Percentiles rank a stretch among this genome's conserved stretches.
Evolutionary conservation across 495 filamentous ascomycete species (phyloP).

Genomic region (Penicillium malachiteum): DNA sequence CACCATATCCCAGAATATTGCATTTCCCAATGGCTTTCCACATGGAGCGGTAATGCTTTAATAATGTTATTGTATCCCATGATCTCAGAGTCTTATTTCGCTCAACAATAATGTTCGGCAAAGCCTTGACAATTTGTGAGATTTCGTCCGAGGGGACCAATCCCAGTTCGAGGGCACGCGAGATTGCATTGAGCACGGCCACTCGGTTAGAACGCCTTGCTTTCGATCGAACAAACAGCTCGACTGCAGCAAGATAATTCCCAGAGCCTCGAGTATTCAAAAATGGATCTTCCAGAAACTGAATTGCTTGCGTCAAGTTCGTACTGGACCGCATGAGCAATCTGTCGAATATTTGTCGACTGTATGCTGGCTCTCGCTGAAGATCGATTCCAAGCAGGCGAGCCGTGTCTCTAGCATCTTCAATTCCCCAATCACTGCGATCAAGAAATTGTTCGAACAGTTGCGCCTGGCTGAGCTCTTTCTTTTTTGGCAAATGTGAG

Average conservation of each 20-base stretch:
- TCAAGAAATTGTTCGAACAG: slow-evolving; percentile 21
- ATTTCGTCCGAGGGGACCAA: slow-evolving; percentile 38
- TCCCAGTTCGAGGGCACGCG: slow-evolving; percentile 40
- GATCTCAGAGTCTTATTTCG: slow-evolving; percentile 15
- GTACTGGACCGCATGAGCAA: slow-evolving; percentile 23
- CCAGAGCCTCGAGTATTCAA: slow-evolving; percentile 40
- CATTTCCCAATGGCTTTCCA: slow-evolving; percentile 44
- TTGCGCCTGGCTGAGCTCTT: slow-evolving; percentile 7
- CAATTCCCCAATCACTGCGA: slow-evolving; percentile 17
- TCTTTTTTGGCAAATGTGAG: background rate
- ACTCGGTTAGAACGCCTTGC: slow-evolving; percentile 13
- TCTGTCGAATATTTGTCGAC: slow-evolving; percentile 40
- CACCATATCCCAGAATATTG: slow-evolving; percentile 34
- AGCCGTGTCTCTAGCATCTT: slow-evolving; percentile 29
- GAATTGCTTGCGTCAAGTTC: slow-evolving; percentile 26
- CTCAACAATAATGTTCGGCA: slow-evolving; percentile 24
- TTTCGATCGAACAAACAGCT: slow-evolving; percentile 18
- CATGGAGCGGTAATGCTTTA: slow-evolving; percentile 28
- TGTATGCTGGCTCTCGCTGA: slow-evolving; percentile 38
- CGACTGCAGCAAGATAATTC: slow-evolving; percentile 35
- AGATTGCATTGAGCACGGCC: slow-evolving; percentile 29
- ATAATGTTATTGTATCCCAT: slow-evolving; percentile 16
- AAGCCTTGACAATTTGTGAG: slow-evolving; percentile 23
- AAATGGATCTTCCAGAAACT: slow-evolving; percentile 44
- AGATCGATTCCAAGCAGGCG: slow-evolving; percentile 35